Percentiles rank a stretch among this genome's conserved stretches.
Conservation (phyloP, 352 stramenopile genomes). For the Pythium angustatum region DNA sequence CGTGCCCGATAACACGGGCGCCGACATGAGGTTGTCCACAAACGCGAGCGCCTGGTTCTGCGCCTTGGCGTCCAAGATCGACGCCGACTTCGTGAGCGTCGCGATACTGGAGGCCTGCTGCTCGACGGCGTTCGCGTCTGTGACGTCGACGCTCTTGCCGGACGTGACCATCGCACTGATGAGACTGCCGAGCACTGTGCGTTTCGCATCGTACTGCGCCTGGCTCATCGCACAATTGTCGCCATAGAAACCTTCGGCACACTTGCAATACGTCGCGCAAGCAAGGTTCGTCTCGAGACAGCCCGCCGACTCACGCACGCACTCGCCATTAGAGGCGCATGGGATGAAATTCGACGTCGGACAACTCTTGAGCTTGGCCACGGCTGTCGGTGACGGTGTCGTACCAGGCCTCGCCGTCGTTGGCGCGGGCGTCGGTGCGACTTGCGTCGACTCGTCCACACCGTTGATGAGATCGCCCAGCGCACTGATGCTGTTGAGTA, state of each 20-base stretch:
- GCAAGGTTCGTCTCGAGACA: constrained; percentile 54
- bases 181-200: constrained; percentile 46
- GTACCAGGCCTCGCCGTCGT: constrained; percentile 24
- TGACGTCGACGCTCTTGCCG: constrained; percentile 47
- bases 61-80: constrained; percentile 47
- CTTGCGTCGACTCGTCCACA: constrained; percentile 32
- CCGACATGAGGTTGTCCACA: constrained; percentile 55
- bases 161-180: constrained; percentile 62
- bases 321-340: constrained; percentile 53
- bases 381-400: constrained; percentile 24
- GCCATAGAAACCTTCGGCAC: constrained; percentile 48
- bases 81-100: constrained; percentile 66
- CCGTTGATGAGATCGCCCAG: constrained; percentile 67
- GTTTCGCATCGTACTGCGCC: constrained; percentile 53
- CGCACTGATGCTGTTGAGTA: constrained; percentile 66
- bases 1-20: constrained; percentile 51
- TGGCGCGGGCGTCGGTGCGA: constrained; percentile 27
- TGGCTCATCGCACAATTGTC: constrained; percentile 63
- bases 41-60: constrained; percentile 54
- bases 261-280: constrained; percentile 55
- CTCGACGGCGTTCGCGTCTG: constrained; percentile 53
- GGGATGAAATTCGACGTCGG: constrained; percentile 39
- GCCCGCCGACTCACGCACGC: constrained; percentile 38
- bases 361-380: constrained; percentile 50
- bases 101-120: constrained; percentile 64